Evolutionary conservation across 176 grass and related monocot genomes (phyloP).

Genomic region (Ampelocalamus luodianensis): DNA sequence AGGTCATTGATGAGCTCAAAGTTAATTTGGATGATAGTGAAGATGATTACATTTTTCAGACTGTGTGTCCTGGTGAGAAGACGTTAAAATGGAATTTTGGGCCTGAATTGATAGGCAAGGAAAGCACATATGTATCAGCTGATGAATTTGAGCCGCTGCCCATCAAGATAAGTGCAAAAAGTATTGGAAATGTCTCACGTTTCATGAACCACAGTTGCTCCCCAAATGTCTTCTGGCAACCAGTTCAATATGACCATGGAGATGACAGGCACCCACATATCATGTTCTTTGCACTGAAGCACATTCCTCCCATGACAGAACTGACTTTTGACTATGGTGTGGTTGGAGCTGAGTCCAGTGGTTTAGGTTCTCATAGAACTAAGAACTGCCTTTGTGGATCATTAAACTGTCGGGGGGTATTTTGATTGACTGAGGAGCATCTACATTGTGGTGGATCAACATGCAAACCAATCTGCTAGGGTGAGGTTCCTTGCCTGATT

Average conservation of each 20-base stretch:
- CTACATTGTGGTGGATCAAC: slow-evolving; percentile 37
- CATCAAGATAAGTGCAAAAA: slow-evolving; percentile 72
- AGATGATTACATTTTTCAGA: slow-evolving; percentile 75
- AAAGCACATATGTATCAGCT: slow-evolving; percentile 39
- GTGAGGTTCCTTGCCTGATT: slow-evolving; percentile 36
- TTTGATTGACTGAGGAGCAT: slow-evolving; percentile 45
- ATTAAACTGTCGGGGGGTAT: slow-evolving; percentile 53
- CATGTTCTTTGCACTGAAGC: slow-evolving; percentile 78
- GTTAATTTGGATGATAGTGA: slow-evolving; percentile 54
- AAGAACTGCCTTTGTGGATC: slow-evolving; percentile 75
- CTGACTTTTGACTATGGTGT: slow-evolving; percentile 75
- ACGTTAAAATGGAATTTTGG: slow-evolving; percentile 74
- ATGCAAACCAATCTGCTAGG: slow-evolving; percentile 35
- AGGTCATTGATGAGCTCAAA: slow-evolving; percentile 53
- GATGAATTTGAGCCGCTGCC: slow-evolving; percentile 60
- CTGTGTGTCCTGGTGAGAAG: slow-evolving; percentile 61
- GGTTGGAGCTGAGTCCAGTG: slow-evolving; percentile 34
- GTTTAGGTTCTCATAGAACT: slow-evolving; percentile 39
- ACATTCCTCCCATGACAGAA: slow-evolving; percentile 86
- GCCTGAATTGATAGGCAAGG: slow-evolving; percentile 59
- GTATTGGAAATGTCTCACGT: slow-evolving; percentile 63
- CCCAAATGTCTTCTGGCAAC: slow-evolving; percentile 89
- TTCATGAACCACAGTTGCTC: slow-evolving; percentile 94
- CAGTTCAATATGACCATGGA: slow-evolving; percentile 63
- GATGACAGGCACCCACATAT: slow-evolving; percentile 63